Base-by-base conservation (phyloP, 495 filamentous ascomycete species). In the Penicillium fimorum region DNA sequence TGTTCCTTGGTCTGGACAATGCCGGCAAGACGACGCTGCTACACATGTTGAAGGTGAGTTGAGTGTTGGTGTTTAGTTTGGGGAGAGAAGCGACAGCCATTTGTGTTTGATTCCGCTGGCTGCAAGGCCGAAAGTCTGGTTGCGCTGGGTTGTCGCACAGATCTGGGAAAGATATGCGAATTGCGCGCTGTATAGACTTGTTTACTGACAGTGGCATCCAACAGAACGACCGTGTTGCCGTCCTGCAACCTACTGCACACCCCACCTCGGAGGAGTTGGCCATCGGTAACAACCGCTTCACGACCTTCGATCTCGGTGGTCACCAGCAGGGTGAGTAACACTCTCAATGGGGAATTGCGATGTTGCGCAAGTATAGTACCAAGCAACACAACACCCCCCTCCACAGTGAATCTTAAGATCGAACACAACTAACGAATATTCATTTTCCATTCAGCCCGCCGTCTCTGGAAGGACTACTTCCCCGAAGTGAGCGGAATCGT, bases 401-500 rank as follows among this genome's bases (percentile, higher is more conserved):
- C 13, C 35, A n/a, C 15, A 17, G 3, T 38, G 15, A n/a, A 38
- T 20, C 17, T 12, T 20, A n/a, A 20, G 35, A 47, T 20, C 0
- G 45, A 43, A 38, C 35, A 20, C 53, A 56, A 29, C 29, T 41
- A 13, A 42, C 25, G 20, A 37, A 9, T 6, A 27, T 37, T 37
- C 30, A 44, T 42, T 50, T 40, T 29, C 24, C 47, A n/a, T 59
- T 38, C 63, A 94, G 94, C 93, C 52, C 92, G 95, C 47, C 91
- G 95, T 64, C 84, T 97, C 58, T 98, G 94, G 92, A 92, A 92
- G 67, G 94, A 98, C 70, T 95, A 95, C 75, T 96, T 97, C 87
- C 95, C 94, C 70, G 94, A 98, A 82, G 94, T 97, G 46, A 91
- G 85, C 71, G 94, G 93, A 50, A 95, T 96, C 64, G 94, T 98